Percentiles rank a stretch among this genome's conserved stretches.
These are phyloP conservation scores for Vitis rupestris DNA, from an alignment of 164 flowering plant species.

Conservation along the genomic window DNA sequence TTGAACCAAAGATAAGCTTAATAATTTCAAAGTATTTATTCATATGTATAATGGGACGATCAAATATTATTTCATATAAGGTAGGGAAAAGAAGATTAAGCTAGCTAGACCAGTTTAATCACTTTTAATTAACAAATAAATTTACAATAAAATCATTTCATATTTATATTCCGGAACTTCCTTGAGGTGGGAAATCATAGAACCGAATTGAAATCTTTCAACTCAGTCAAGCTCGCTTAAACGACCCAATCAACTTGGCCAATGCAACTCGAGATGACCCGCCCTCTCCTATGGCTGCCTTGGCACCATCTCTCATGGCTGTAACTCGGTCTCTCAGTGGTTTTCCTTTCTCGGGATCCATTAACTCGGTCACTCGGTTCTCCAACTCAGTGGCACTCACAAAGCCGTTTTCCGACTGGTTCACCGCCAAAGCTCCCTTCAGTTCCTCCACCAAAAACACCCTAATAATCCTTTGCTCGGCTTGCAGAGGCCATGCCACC, in stretches of 20 bases:
- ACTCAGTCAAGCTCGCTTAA: too few relatives aligned
- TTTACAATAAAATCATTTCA: too few relatives aligned
- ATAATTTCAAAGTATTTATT: too few relatives aligned
- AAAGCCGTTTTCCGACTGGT: neutral
- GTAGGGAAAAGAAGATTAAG: too few relatives aligned
- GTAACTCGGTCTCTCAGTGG: conserved; percentile 1
- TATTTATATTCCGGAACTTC: too few relatives aligned
- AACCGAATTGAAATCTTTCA: neutral
- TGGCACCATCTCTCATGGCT: conserved; percentile 7
- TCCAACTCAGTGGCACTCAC: conserved; percentile 8
- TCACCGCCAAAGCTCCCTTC: conserved; percentile 19
- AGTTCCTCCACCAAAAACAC: conserved; percentile 26
- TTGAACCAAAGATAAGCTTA: too few relatives aligned
- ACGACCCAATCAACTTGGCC: conserved; percentile 4
- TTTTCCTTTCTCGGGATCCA: conserved; percentile 19
- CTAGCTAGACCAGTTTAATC: too few relatives aligned
- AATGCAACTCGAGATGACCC: conserved; percentile 17
- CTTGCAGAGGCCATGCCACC: conserved; percentile 41
- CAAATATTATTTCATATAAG: too few relatives aligned
- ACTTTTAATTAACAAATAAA: too few relatives aligned
- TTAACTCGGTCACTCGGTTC: conserved; percentile 15
- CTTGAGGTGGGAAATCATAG: too few relatives aligned
- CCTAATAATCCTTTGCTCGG: conserved; percentile 32
- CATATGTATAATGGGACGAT: too few relatives aligned
- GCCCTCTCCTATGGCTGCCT: conserved; percentile 7